A percentile compares a stretch with the other conserved stretches of the same genome.
These are phyloP conservation scores for Cladophialophora exuberans DNA, from an alignment of 2,329 filamentous ascomycete species.

Conservation along the genomic window DNA sequence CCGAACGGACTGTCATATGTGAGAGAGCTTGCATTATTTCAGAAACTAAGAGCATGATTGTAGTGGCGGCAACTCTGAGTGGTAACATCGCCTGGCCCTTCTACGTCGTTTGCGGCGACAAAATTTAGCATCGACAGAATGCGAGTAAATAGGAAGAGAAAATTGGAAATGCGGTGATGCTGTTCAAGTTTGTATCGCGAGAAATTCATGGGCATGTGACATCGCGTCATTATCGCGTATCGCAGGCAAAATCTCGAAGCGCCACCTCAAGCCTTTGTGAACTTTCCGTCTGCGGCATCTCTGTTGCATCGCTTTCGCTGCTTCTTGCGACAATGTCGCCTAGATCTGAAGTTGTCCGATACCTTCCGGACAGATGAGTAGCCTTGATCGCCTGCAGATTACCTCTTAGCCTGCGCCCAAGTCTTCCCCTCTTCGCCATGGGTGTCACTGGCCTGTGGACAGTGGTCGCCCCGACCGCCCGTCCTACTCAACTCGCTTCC, in stretches of 20 bases:
- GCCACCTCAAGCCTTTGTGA: neutral
- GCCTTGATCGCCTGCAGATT: neutral
- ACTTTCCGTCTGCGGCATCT: neutral
- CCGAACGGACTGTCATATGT: too few species aligned
- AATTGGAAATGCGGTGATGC: too few species aligned
- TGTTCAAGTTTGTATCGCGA: too few species aligned
- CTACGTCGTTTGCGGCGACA: too few species aligned
- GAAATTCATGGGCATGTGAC: too few species aligned
- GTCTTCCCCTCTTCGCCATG: constrained; percentile 57
- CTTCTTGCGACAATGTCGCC: neutral
- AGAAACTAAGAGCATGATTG: too few species aligned
- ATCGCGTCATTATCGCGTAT: constrained; percentile 15
- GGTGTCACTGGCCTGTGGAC: constrained; percentile 98
- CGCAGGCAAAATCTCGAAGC: neutral
- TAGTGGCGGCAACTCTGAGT: too few species aligned
- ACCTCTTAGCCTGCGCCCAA: neutral
- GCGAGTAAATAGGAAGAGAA: too few species aligned
- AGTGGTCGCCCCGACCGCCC: constrained; percentile 90
- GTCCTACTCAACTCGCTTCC: constrained; percentile 93
- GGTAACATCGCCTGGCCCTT: too few species aligned
- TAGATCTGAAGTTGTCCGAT: neutral
- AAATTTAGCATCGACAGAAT: too few species aligned
- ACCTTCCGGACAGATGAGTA: neutral
- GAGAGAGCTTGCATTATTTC: too few species aligned
- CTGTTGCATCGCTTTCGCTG: neutral